Evolutionary conservation across 2,329 filamentous ascomycete species (phyloP), one percentile per base, ranked within the genome.

Genomic region (Lasiodiplodia citricola): DNA sequence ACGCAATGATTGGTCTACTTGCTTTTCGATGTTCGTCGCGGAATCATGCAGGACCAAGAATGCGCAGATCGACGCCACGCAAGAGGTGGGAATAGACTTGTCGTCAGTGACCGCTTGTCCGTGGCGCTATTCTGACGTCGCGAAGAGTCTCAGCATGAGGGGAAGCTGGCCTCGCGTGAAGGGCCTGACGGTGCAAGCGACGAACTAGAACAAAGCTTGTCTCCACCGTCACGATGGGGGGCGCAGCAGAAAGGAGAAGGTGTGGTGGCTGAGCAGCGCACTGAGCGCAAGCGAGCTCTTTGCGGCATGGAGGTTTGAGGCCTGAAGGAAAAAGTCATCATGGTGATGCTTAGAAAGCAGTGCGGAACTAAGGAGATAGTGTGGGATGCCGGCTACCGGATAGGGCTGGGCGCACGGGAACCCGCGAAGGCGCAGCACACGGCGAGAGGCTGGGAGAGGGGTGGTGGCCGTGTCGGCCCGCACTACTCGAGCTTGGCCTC

Each of bases 381-480:
- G 56, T 58, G 56, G 56, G 56, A 41, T 58, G 25, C 56, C 56
- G 56, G 13, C 41, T 13, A 10, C 21, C 7, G 21, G 25, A 31
- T 11, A 18, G 16, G 23, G 23, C 23, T 54, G 23, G 51, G 51
- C 54, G 28, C 16, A 6, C 38, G 23, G 25, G 25, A 5, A 13
- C 28, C 56, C 58, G 58, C 41, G 10, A 62, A 62, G 58, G 57
- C 57, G 57, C 41, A 50, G 57, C 57, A 56, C 54, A 18, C 21
- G 25, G 11, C 23, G 52, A 18, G 28, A 31, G 52, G 16, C 54
- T 56, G 28, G 54, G 54, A 21, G 31, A 7, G 13, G 28, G 25
- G 25, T 25, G 25, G 23, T 25, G n/a, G 4, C 41, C 16, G 37
- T 62, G 41, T 62, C 58, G 58, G 58, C 37, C 58, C 58, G 58